A percentile compares a stretch with the other conserved stretches of the same genome.
Evolutionary conservation across 148 eudicot genomes (phyloP).

Genomic region (Polygonum maritimum): DNA sequence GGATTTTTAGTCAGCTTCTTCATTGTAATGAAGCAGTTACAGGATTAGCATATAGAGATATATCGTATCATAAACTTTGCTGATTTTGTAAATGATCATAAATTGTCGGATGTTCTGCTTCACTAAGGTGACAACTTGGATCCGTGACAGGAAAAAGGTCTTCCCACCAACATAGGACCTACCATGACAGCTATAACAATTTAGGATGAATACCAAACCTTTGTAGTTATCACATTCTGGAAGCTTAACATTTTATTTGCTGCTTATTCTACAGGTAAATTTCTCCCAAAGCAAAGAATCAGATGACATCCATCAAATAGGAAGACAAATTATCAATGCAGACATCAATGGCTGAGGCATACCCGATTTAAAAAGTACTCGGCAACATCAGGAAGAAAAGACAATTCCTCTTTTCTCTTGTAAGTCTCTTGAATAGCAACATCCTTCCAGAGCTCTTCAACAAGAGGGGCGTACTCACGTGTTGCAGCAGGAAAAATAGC

Average conservation of each 20-base stretch:
- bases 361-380: constrained; percentile 95
- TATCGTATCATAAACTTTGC: not conserved
- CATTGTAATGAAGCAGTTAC: not conserved
- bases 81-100: not conserved
- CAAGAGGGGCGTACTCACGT: constrained; percentile 92
- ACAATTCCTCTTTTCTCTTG: constrained; percentile 78
- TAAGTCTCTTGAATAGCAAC: constrained; percentile 88
- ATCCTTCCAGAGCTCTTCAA: constrained; percentile 99
- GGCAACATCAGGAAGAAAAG: constrained; percentile 86
- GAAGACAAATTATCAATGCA: not conserved
- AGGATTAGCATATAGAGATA: not conserved
- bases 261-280: not conserved
- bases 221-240: not conserved
- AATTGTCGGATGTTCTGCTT: not conserved
- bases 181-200: not conserved
- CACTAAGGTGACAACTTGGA: no score
- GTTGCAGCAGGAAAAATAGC: constrained; percentile 98
- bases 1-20: not conserved
- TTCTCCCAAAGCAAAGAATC: not conserved
- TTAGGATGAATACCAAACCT: not conserved
- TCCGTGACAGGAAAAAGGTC: not conserved
- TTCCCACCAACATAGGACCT: not conserved
- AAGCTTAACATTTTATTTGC: not conserved
- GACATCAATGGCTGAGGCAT: constrained; percentile 10
- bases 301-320: no score